Percentiles rank a stretch among this genome's conserved stretches.
phyloP scores from a whole-genome alignment of 2,329 filamentous ascomycete genomes.

The Escovopsis sp. region DNA sequence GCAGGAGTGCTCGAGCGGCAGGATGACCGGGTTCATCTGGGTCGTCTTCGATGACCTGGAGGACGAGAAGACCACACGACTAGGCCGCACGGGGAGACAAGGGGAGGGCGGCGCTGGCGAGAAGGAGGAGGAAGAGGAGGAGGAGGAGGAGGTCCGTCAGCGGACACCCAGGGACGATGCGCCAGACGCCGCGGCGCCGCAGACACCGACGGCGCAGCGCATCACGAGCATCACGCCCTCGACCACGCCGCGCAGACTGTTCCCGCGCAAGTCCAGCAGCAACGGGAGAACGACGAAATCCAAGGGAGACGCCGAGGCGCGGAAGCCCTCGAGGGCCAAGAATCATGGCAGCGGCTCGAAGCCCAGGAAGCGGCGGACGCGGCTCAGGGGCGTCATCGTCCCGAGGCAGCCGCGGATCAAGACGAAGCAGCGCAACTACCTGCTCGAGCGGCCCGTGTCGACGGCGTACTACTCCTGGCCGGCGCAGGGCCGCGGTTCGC shows the following conservation, averaged over 20 bases:
- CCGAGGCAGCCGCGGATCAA: conserved; percentile 53
- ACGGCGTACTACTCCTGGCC: conserved; percentile 57
- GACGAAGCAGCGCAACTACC: conserved; percentile 35
- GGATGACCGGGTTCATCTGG: conserved; percentile 92
- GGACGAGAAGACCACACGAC: background rate
- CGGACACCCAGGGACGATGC: conserved; percentile 7
- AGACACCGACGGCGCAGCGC: conserved; percentile 20
- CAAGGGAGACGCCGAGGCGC: background rate
- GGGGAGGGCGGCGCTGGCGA: too few relatives aligned
- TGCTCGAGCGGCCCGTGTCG: conserved; percentile 32
- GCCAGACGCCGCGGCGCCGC: conserved; percentile 6
- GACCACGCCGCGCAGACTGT: conserved; percentile 20
- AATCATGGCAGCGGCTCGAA: conserved; percentile 7
- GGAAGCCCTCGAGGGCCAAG: conserved; percentile 7
- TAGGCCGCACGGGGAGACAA: too few relatives aligned
- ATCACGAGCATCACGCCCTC: conserved; percentile 14
- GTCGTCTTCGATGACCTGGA: conserved; percentile 55
- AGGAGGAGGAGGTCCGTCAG: background rate
- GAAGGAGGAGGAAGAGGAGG: background rate
- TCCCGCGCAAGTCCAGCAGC: conserved; percentile 12
- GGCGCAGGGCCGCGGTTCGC: conserved; percentile 42
- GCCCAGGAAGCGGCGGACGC: conserved; percentile 29
- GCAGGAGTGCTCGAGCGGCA: conserved; percentile 87
- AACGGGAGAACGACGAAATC: background rate
- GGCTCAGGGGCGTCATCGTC: conserved; percentile 44